These are phyloP conservation scores for Malassezia equina DNA, from an alignment of 1,284 basidiomycete genomes.

Conservation along the genomic window DNA sequence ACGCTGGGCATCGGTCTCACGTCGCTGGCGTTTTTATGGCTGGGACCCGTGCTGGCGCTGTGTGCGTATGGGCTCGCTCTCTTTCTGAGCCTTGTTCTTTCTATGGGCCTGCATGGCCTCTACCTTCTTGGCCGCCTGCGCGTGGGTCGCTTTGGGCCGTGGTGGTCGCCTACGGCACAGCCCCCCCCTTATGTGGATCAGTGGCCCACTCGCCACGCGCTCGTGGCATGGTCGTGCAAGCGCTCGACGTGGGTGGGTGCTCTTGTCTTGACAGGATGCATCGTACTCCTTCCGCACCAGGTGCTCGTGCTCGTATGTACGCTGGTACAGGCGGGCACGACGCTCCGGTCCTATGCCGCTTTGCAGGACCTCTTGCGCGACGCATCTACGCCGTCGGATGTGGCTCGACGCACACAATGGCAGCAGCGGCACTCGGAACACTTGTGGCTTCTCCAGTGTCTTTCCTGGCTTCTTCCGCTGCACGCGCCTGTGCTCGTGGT, in stretches of 20 bases:
- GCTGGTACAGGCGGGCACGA: constrained; percentile 58
- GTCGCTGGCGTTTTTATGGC: background rate
- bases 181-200: background rate
- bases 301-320: constrained; percentile 74
- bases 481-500: constrained; percentile 70
- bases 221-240: background rate
- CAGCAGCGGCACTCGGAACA: constrained; percentile 16
- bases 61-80: constrained; percentile 12
- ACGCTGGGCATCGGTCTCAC: constrained; percentile 5
- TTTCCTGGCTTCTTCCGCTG: constrained; percentile 76
- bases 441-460: constrained; percentile 47
- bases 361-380: background rate
- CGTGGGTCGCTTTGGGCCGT: background rate
- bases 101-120: background rate
- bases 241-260: constrained; percentile 1
- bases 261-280: constrained; percentile 58
- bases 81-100: background rate
- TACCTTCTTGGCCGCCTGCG: background rate
- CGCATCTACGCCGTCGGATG: background rate
- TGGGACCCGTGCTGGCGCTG: constrained; percentile 18
- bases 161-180: background rate
- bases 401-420: background rate
- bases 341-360: constrained; percentile 24
- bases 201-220: background rate
- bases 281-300: constrained; percentile 74